Evolutionary conservation across 2,329 filamentous ascomycete species (phyloP).

Genomic region (Akanthomyces lecanii): DNA sequence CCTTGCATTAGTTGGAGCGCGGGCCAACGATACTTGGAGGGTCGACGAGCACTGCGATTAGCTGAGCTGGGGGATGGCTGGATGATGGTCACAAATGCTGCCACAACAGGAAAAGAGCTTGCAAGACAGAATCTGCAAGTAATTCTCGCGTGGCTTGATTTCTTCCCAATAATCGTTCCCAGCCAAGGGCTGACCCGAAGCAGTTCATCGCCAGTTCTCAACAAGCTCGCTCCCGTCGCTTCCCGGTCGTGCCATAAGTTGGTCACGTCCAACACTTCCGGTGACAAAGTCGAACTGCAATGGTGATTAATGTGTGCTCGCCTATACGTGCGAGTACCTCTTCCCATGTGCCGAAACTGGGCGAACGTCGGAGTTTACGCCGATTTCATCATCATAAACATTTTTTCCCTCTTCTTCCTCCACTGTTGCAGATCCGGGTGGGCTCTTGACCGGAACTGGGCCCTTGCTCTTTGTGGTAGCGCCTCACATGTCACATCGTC

Average conservation of each 20-base stretch:
- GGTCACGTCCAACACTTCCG: too few relatives aligned
- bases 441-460: neutral
- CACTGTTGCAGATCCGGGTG: slow-evolving; percentile 11
- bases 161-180: neutral
- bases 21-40: neutral
- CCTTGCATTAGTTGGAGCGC: slow-evolving; percentile 1
- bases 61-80: neutral
- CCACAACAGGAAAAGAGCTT: too few relatives aligned
- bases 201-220: neutral
- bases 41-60: neutral
- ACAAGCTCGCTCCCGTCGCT: neutral
- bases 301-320: neutral
- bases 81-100: neutral
- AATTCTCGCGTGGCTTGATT: neutral
- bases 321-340: neutral
- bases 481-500: slow-evolving; percentile 15
- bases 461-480: slow-evolving; percentile 9
- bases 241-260: neutral
- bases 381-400: neutral
- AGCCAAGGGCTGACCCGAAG: neutral
- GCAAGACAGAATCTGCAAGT: neutral
- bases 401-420: neutral
- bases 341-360: neutral
- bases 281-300: too few relatives aligned
- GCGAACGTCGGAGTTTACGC: neutral